These are phyloP conservation scores for Cyberlindnera galapagoensis DNA, from an alignment of 805 yeast species.

Conservation along the genomic window DNA sequence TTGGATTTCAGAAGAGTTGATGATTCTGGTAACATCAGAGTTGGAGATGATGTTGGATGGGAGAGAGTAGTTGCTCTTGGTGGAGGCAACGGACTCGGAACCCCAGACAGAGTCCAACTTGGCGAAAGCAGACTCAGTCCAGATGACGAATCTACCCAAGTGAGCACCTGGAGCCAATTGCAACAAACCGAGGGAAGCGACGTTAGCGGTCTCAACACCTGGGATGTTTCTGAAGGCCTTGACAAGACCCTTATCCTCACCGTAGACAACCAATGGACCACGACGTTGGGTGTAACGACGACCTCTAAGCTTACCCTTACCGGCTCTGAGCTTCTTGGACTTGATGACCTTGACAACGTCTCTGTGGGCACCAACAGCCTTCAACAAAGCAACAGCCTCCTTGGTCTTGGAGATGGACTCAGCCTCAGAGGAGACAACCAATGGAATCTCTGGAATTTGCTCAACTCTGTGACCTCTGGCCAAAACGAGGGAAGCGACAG, in stretches of 20 bases:
- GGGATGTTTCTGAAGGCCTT: slow-evolving; percentile 99
- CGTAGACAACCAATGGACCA: slow-evolving; percentile 99
- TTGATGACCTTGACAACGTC: slow-evolving; percentile 97
- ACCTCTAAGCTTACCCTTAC: slow-evolving; percentile 99
- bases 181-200: slow-evolving; percentile 85
- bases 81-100: slow-evolving; percentile 75
- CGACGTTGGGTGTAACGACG: slow-evolving; percentile 99
- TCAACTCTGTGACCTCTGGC: slow-evolving; percentile 99
- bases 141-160: slow-evolving; percentile 98
- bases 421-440: slow-evolving; percentile 89
- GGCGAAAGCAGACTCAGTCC: slow-evolving; percentile 99
- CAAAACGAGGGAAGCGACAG: slow-evolving; percentile 94
- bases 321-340: slow-evolving; percentile 98
- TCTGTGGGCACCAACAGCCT: slow-evolving; percentile 98
- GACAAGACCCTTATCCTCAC: slow-evolving; percentile 94
- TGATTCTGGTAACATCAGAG: slow-evolving; percentile 94
- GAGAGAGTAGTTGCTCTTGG: slow-evolving; percentile 85
- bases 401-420: slow-evolving; percentile 94
- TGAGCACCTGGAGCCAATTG: slow-evolving; percentile 99
- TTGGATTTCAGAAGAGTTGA: slow-evolving; percentile 99
- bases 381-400: slow-evolving; percentile 97
- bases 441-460: slow-evolving; percentile 96
- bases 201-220: slow-evolving; percentile 97
- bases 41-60: slow-evolving; percentile 93
- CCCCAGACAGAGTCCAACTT: slow-evolving; percentile 97